A percentile compares a stretch with the other conserved stretches of the same genome.
These are phyloP conservation scores for Echria macrotheca DNA, from an alignment of 495 filamentous ascomycete species.

Conservation along the genomic window DNA sequence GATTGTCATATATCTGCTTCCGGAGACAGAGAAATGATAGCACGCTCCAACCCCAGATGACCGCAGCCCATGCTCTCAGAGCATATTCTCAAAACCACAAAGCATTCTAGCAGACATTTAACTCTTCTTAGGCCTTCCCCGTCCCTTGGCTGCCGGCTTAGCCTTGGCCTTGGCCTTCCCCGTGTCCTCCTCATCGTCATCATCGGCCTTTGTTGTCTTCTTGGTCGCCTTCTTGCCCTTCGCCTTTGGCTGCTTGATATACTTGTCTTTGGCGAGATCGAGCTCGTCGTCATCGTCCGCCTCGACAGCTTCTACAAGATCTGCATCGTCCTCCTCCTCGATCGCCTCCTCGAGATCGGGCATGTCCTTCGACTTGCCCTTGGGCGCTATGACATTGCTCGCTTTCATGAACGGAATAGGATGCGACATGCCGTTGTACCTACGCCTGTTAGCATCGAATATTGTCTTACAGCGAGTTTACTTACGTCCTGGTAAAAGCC, in stretches of 20 bases:
- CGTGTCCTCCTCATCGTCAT: slow-evolving; percentile 17
- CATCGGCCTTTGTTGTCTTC: slow-evolving; percentile 27
- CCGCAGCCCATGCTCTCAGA: too few species aligned
- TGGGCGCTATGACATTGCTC: slow-evolving; percentile 58
- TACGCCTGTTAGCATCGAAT: slow-evolving; percentile 29
- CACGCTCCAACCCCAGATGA: too few species aligned
- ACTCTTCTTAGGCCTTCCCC: slow-evolving; percentile 22
- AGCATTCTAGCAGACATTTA: too few species aligned
- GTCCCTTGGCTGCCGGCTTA: slow-evolving; percentile 12
- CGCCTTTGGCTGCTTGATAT: slow-evolving; percentile 81
- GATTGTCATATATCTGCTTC: too few species aligned
- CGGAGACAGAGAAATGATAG: too few species aligned
- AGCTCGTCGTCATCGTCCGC: slow-evolving; percentile 67
- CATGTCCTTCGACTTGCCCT: slow-evolving; percentile 66
- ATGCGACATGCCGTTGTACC: slow-evolving; percentile 82
- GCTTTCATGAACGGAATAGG: slow-evolving; percentile 96
- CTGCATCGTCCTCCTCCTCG: slow-evolving; percentile 81
- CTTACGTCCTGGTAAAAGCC: slow-evolving; percentile 77
- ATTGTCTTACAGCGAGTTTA: slow-evolving; percentile 11
- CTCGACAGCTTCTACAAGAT: slow-evolving; percentile 55
- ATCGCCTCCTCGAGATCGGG: slow-evolving; percentile 96
- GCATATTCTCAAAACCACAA: too few species aligned
- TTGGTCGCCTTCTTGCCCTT: slow-evolving; percentile 53
- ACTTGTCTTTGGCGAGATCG: slow-evolving; percentile 91
- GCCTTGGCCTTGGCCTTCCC: slow-evolving; percentile 13